Base-by-base conservation (phyloP, 2,329 filamentous ascomycete species). In the Pseudogymnoascus sp. region DNA sequence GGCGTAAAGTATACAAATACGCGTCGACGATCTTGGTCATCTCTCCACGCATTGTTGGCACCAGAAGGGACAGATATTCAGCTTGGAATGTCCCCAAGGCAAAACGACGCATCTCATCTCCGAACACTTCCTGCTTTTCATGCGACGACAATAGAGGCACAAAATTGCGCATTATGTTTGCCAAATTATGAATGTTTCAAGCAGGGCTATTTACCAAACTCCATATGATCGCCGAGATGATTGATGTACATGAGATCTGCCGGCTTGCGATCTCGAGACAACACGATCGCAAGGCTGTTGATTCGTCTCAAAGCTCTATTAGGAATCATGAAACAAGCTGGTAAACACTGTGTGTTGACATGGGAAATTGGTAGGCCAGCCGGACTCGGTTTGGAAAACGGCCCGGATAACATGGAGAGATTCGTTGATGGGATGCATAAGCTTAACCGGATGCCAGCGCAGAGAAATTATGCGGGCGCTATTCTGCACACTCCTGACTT, bases 211-310 rank as follows among this genome's bases (percentile, higher is more conserved):
- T 33, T 54, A 44, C 40, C 21, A 24, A 11, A 44, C 24, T 21
- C 44, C 44, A 33, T 54, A 54, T 21, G 29, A 54, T 54, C 47
- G 47, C 15, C 29, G 29, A 54, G n/a, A 33, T 54, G 47, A 54
- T 17, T 54, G 47, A 54, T 54, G 47, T 54, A 54, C 47, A 54
- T 54, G 47, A 54, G 47, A 54, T 54, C 47, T 54, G 15, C 47
- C 29, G 15, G 15, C n/a, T 35, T 54, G 47, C 47, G 47, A 54
- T 54, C 47, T 54, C 29, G 35, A 29, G 29, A 54, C 15, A 54
- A 21, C 47, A 33, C 29, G 47, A 54, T 35, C 47, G 47, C 29
- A 54, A n/a, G 47, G 47, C 47, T 54, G 47, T 54, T 54, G 47
- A 54, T 54, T 35, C 29, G 47, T 17, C 47, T 21, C 26, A 4